Conservation (phyloP, 176 grass and related monocot species). For the Paspalum notatum region DNA sequence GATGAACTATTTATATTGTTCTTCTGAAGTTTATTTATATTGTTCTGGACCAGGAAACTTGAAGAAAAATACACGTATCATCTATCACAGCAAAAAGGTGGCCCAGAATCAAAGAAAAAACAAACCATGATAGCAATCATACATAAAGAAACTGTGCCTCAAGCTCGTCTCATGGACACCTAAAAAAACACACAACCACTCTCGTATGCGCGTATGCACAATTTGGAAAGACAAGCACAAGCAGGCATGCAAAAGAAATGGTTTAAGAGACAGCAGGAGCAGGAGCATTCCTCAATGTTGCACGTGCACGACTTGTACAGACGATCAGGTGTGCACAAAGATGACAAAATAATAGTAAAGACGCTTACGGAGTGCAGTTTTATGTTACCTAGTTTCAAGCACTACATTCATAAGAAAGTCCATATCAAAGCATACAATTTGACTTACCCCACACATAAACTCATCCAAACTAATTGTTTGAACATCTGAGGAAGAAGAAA, state of each 20-base stretch:
- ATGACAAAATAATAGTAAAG: conserved; percentile 5
- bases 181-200: not conserved
- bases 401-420: not conserved
- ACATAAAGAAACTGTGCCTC: not conserved
- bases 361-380: not conserved
- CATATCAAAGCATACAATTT: not conserved
- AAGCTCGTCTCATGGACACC: not conserved
- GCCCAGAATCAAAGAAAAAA: not conserved
- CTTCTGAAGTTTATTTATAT: not conserved
- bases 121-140: not conserved
- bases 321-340: not conserved
- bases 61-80: not conserved
- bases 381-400: not conserved
- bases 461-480: not conserved
- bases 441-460: not conserved
- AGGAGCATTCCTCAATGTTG: not conserved
- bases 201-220: not conserved
- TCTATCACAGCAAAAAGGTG: not conserved
- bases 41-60: not conserved
- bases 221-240: conserved; percentile 1
- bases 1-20: not conserved
- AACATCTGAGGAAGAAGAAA: not conserved
- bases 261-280: not conserved
- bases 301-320: not conserved
- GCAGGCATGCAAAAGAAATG: not conserved